Conservation (phyloP, 2,329 filamentous ascomycete genomes). For the Trichoderma lentiforme region DNA sequence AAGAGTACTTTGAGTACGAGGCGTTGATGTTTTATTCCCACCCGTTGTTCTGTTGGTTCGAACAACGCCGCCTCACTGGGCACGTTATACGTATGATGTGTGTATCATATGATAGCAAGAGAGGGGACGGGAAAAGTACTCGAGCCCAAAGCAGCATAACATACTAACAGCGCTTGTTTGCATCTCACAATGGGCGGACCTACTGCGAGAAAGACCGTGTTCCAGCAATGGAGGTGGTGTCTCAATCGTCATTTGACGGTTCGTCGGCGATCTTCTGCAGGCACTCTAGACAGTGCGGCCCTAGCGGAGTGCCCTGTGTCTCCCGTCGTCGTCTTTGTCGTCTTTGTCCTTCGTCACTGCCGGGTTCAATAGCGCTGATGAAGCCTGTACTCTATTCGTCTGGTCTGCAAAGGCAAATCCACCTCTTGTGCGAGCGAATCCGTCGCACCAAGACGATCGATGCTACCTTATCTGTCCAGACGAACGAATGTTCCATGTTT, state of each 20-base stretch:
- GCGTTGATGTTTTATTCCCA: background rate
- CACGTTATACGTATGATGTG: constrained; percentile 12
- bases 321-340: background rate
- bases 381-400: background rate
- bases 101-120: constrained; percentile 9
- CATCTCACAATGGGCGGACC: background rate
- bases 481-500: background rate
- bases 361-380: background rate
- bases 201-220: background rate
- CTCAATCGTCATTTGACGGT: background rate
- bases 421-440: background rate
- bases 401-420: background rate
- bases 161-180: background rate
- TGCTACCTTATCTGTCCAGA: background rate
- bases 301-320: background rate
- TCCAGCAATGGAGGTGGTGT: background rate
- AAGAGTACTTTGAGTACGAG: background rate
- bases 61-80: background rate
- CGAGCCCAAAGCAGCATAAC: background rate
- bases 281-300: background rate
- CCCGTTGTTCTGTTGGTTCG: constrained; percentile 8
- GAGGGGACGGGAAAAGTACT: background rate
- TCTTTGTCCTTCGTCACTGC: background rate
- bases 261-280: constrained; percentile 6
- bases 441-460: background rate